Conservation (phyloP, 1,284 basidiomycete genomes). For the Exobasidium cylindrosporum region DNA sequence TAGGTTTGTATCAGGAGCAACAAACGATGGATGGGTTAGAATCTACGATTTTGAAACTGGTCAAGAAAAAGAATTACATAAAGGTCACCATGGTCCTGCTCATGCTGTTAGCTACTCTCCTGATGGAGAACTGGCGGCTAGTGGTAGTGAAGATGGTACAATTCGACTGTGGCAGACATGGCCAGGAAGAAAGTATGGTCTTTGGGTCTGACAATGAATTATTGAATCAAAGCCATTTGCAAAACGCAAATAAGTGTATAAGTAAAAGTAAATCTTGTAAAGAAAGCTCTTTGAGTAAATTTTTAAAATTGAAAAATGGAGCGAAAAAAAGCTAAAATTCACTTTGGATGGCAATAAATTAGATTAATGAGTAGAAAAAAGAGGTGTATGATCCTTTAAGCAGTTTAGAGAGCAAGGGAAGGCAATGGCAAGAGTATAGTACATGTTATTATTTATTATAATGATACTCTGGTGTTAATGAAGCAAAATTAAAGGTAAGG, state of each 20-base stretch:
- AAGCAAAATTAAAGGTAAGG: no score
- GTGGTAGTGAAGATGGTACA: conserved; percentile 79
- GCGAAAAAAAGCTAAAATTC: background rate
- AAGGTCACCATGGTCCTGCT: conserved; percentile 96
- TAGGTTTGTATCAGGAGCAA: conserved; percentile 87
- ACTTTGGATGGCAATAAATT: background rate
- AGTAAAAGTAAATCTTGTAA: background rate
- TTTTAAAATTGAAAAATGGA: background rate
- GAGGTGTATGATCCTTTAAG: no score
- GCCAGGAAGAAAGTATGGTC: conserved; percentile 84
- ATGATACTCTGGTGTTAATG: no score
- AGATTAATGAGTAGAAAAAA: no score
- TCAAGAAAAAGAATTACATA: conserved; percentile 82
- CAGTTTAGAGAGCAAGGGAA: no score
- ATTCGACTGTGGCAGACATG: conserved; percentile 95
- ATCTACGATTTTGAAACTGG: conserved; percentile 83
- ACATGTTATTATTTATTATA: no score
- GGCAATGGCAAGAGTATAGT: no score
- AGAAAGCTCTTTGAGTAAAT: background rate
- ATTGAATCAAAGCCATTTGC: no score
- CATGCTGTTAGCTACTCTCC: conserved; percentile 91
- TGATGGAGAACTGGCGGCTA: conserved; percentile 97
- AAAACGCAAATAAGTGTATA: background rate
- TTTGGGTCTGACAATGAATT: conserved; percentile 65
- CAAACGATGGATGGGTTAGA: conserved; percentile 90